Evolutionary conservation across 2,329 filamentous ascomycete genomes (phyloP), one percentile per base, ranked within the genome.

Genomic region (Thelonectria rubi): DNA sequence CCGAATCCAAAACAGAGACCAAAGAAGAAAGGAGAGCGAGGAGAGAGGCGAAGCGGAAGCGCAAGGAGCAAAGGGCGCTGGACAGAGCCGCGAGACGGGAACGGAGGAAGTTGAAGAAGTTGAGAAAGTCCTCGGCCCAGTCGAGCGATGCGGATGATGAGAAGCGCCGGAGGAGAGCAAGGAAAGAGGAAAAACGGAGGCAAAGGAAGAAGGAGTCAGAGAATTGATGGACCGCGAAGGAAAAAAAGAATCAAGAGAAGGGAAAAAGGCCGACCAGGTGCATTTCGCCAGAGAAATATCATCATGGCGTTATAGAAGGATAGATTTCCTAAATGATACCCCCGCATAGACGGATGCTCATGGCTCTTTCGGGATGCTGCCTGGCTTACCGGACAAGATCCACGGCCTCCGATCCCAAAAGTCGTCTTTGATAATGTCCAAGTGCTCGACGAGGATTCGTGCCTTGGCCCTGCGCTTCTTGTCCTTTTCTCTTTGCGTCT

Each of bases 351-450:
- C 65, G 62, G 65, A 65, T 15, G 65, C 66, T 74, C 69, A 83
- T 55, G 79, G 80, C 74, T 87, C 84, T 72, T 87, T 88, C n/a
- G 88, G 88, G 69, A 89, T 81, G 72, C 86, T 90, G 20, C 90
- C 90, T 5, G 90, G 89, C 75, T 88, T 91, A 65, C 90, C 90
- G 1, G 89, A 91, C 55, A 94, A 74, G 58, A 95, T 82, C 92
- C 94, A 98, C 2, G 94, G 93, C 73, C 94, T 84, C 70, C 84
- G 85, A 65, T 92, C 85, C 95, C 95, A 99, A 74, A 99, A 99
- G 3, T 92, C 91, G 76, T 98, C 92, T 71, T 91, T 93, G 78
- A 99, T 98, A 71, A 99, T 91, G 78, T 99, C 95, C 62, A 95
- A 79, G 80, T 98, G 93, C 73, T 94, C 89, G 39, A 96, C 84